A percentile compares a stretch with the other conserved stretches of the same genome.
Evolutionary conservation across 257 asterid genomes (phyloP).

Genomic region (Thymus mandschuricus): DNA sequence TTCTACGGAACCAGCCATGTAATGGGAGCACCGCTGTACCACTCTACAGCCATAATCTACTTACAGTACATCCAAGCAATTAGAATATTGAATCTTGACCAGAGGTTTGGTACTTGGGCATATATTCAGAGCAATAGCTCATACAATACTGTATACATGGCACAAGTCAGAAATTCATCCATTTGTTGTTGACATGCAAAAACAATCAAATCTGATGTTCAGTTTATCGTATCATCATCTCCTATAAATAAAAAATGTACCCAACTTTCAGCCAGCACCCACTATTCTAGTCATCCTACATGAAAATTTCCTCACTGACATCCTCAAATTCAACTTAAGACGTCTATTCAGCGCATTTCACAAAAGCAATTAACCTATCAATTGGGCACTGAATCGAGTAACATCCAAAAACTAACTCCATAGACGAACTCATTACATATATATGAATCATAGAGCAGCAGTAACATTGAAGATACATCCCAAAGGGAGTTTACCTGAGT

Average conservation of each 20-base stretch:
- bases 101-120: not conserved
- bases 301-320: not conserved
- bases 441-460: not conserved
- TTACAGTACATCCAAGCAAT: not conserved
- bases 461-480: not conserved
- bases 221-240: not conserved
- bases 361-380: not conserved
- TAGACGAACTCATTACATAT: not conserved
- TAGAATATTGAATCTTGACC: too few relatives aligned
- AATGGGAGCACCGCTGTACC: not conserved
- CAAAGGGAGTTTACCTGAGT: constrained; percentile 62
- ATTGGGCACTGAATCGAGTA: not conserved
- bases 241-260: not conserved
- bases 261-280: not conserved
- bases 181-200: not conserved
- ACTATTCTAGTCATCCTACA: not conserved
- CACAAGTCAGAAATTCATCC: not conserved
- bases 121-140: not conserved
- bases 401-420: not conserved
- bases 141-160: too few relatives aligned
- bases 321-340: not conserved
- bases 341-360: not conserved
- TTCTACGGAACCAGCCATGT: not conserved
- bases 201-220: not conserved
- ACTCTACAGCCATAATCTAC: not conserved